phyloP scores from a whole-genome alignment of 192 early-diverging fungal genomes.

The Entrophospora sp. region DNA sequence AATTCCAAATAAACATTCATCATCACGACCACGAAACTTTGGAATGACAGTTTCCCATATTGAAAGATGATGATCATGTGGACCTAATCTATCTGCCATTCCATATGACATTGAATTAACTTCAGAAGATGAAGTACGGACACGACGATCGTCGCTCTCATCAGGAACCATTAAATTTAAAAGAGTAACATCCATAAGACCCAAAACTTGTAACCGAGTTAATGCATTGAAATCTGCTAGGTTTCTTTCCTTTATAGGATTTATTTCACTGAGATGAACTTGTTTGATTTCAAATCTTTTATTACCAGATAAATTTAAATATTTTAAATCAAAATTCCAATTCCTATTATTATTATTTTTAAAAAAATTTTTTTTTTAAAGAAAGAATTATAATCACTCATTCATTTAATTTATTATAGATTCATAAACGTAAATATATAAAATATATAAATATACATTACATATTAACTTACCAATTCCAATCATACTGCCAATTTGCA shows the following conservation, averaged over 20 bases:
- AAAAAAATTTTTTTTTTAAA: too few species aligned
- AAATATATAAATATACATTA: too few species aligned
- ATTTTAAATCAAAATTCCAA: constrained; percentile 83
- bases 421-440: too few species aligned
- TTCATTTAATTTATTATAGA: too few species aligned
- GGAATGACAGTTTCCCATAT: constrained; percentile 84
- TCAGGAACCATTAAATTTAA: constrained; percentile 70
- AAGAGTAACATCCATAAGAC: constrained; percentile 87
- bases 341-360: too few species aligned
- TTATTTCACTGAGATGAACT: constrained; percentile 37
- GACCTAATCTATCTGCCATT: constrained; percentile 74
- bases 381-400: too few species aligned
- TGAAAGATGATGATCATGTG: constrained; percentile 54
- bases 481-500: constrained; percentile 90
- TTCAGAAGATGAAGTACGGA: constrained; percentile 74
- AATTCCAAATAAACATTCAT: constrained; percentile 82
- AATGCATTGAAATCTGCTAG: constrained; percentile 72
- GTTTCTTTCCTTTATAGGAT: constrained; percentile 36
- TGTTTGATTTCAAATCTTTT: constrained; percentile 81
- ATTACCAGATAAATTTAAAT: constrained; percentile 86
- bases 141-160: constrained; percentile 68
- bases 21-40: constrained; percentile 71
- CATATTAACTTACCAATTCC: constrained; percentile 97
- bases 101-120: constrained; percentile 79
- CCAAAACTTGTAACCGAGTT: constrained; percentile 68